Conservation (phyloP, 352 stramenopile genomes). For the Phytopythium ostracodes region DNA sequence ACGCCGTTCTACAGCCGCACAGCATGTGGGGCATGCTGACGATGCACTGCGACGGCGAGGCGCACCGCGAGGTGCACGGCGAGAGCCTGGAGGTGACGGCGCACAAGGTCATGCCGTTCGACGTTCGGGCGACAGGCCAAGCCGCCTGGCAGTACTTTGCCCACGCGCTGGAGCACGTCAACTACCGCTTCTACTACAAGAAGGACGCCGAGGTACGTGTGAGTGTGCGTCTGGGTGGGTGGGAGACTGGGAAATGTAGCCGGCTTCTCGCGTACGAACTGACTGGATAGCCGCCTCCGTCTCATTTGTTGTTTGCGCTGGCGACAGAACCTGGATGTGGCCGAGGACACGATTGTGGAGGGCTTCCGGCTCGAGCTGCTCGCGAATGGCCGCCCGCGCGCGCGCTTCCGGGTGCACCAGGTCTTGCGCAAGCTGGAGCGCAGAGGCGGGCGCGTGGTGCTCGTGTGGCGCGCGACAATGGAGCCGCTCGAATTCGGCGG, state of each 20-base stretch:
- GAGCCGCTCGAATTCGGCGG: background rate
- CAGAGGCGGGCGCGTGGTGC: background rate
- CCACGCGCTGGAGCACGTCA: constrained; percentile 5
- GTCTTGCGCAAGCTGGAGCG: constrained; percentile 2
- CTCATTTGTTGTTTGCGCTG: background rate
- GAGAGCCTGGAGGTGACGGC: constrained; percentile 7
- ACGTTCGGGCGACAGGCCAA: constrained; percentile 2
- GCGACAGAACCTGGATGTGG: constrained; percentile 5
- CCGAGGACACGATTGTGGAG: constrained; percentile 7
- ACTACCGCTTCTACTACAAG: constrained; percentile 8
- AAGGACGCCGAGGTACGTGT: constrained; percentile 22
- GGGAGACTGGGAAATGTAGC: background rate
- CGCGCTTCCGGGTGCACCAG: constrained; percentile 3
- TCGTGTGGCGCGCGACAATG: constrained; percentile 5
- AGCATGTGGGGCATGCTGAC: background rate
- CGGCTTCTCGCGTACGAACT: background rate
- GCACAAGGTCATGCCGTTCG: constrained; percentile 11
- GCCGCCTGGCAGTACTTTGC: constrained; percentile 9
- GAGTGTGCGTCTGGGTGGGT: too few species aligned
- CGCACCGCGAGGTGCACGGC: constrained; percentile 1
- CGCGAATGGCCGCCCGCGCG: background rate
- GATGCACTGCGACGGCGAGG: background rate
- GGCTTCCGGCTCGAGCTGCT: constrained; percentile 7
- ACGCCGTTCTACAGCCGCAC: constrained; percentile 1
- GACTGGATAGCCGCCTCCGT: too few species aligned